Evolutionary conservation across 768 basidiomycete genomes (phyloP).

Genomic region (Termitomyces sp.): DNA sequence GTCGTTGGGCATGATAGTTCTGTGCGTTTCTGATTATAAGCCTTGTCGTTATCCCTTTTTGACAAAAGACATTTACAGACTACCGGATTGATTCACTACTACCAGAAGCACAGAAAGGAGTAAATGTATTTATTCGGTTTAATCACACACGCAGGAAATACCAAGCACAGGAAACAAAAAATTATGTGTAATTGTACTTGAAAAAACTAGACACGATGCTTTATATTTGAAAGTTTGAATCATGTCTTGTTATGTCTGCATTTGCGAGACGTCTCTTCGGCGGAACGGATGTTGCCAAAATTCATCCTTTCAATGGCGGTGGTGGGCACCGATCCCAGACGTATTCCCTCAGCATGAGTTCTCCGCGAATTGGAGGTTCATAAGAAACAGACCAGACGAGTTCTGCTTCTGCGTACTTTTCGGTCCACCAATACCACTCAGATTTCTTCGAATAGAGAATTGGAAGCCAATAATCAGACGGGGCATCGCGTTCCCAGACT

Average conservation of each 20-base stretch:
- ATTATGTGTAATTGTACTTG: not conserved
- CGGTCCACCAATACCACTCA: not conserved
- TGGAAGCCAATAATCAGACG: not conserved
- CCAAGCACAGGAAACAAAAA: not conserved
- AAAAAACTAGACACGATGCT: not conserved
- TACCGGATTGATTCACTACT: slow-evolving; percentile 94
- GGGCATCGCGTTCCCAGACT: not conserved
- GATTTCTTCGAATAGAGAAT: not conserved
- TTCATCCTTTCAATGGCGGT: not conserved
- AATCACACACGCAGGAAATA: not conserved
- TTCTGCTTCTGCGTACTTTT: too few species aligned
- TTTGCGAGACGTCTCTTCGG: not conserved
- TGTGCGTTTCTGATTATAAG: slow-evolving; percentile 20
- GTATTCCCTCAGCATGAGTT: not conserved
- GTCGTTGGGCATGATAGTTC: slow-evolving; percentile 90
- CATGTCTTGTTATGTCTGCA: not conserved
- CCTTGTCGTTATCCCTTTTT: not conserved
- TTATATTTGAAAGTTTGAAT: not conserved
- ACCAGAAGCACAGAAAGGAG: slow-evolving; percentile 84
- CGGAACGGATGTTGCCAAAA: not conserved
- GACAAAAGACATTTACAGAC: slow-evolving; percentile 46
- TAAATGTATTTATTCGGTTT: slow-evolving; percentile 17
- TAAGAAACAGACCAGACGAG: not conserved
- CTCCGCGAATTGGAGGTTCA: not conserved
- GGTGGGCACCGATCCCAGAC: not conserved